Evolutionary conservation across 345 rosid species (phyloP).

Genomic region (Passiflora organensis): DNA sequence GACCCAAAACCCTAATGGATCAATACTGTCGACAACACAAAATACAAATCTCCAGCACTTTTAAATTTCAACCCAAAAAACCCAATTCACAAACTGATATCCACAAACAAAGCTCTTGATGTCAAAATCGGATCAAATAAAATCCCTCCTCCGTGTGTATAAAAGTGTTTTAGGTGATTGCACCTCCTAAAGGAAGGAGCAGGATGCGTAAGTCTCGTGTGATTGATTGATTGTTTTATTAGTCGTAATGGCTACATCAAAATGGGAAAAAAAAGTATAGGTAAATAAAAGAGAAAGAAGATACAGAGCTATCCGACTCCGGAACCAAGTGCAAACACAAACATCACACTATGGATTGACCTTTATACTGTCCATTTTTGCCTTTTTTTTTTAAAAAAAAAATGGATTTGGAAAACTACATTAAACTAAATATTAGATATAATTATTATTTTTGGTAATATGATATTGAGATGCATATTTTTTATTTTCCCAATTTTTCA

Average conservation of each 20-base stretch:
- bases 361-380: too few relatives aligned
- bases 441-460: too few relatives aligned
- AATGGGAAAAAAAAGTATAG: neutral
- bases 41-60: neutral
- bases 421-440: too few relatives aligned
- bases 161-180: too few relatives aligned
- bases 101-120: neutral
- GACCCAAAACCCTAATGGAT: conserved; percentile 14
- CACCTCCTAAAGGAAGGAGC: too few relatives aligned
- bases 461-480: too few relatives aligned
- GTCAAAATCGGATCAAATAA: conserved; percentile 1
- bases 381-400: too few relatives aligned
- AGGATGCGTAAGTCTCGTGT: neutral
- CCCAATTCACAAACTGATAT: conserved; percentile 1
- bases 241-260: conserved; percentile 4
- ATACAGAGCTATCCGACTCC: neutral
- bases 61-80: neutral
- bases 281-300: too few relatives aligned
- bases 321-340: neutral
- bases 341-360: neutral
- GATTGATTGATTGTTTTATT: neutral
- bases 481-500: too few relatives aligned
- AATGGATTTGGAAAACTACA: too few relatives aligned
- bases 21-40: neutral
- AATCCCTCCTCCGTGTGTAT: too few relatives aligned